Evolutionary conservation across 768 basidiomycete species (phyloP).

Genomic region (Tylopilus vinaceipallidus): DNA sequence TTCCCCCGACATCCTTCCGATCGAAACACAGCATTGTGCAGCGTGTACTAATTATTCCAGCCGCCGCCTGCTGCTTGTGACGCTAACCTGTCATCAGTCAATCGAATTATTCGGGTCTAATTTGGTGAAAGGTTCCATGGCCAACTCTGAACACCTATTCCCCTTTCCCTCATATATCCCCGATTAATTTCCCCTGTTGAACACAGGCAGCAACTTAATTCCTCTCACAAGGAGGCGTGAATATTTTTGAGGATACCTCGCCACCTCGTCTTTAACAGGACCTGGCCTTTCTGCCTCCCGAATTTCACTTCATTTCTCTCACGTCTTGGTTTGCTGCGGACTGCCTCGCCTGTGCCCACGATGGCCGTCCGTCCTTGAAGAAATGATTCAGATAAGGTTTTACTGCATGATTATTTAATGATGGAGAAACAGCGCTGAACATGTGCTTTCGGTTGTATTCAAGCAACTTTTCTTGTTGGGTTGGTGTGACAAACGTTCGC

Average conservation of each 20-base stretch:
- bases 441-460: constrained; percentile 10
- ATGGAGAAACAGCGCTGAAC: constrained; percentile 17
- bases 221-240: constrained; percentile 13
- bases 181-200: neutral
- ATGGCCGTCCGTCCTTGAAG: constrained; percentile 10
- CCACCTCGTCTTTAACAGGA: neutral
- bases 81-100: constrained; percentile 2
- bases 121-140: neutral
- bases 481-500: constrained; percentile 7
- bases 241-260: constrained; percentile 2
- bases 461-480: constrained; percentile 8
- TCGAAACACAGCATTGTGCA: constrained; percentile 2
- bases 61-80: constrained; percentile 2
- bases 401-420: constrained; percentile 17
- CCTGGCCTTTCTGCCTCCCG: neutral
- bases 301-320: constrained; percentile 17
- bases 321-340: constrained; percentile 16
- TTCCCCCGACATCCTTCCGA: constrained; percentile 4
- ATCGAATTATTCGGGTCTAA: constrained; percentile 3
- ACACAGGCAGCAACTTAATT: neutral
- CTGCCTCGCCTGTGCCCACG: constrained; percentile 15
- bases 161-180: neutral
- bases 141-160: constrained; percentile 1
- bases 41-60: constrained; percentile 7
- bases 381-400: constrained; percentile 20